phyloP scores from a whole-genome alignment of 257 asterid species.

The Solanum okadae region DNA sequence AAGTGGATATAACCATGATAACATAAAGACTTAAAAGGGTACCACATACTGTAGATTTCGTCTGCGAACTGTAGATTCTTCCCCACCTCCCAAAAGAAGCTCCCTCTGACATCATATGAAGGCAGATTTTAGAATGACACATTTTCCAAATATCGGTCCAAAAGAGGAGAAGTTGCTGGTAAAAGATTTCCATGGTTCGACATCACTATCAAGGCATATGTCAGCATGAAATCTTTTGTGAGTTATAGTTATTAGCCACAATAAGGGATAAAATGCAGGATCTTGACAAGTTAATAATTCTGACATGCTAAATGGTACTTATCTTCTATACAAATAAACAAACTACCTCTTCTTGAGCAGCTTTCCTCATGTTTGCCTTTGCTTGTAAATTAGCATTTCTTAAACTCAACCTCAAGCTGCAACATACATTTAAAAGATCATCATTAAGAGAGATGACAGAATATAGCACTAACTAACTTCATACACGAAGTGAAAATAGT shows the following conservation, averaged over 20 bases:
- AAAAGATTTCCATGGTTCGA: not conserved
- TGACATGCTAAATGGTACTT: not conserved
- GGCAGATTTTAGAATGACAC: not conserved
- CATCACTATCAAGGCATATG: not conserved
- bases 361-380: conserved; percentile 66
- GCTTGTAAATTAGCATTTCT: conserved; percentile 91
- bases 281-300: not conserved
- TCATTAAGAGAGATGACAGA: not conserved
- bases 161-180: not conserved
- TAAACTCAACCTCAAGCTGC: conserved; percentile 55
- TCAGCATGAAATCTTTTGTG: not conserved
- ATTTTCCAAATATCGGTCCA: not conserved
- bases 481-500: not conserved
- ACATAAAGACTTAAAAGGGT: not conserved
- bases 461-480: not conserved
- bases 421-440: not conserved
- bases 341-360: conserved; percentile 81
- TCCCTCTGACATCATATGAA: conserved; percentile 51
- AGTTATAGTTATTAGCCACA: not conserved
- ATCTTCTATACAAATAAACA: not conserved
- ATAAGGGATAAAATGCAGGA: not conserved
- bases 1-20: not conserved
- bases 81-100: conserved; percentile 95
- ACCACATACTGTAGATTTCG: conserved; percentile 73
- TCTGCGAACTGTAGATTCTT: conserved; percentile 85